A percentile compares a stretch with the other conserved stretches of the same genome.
Evolutionary conservation across 805 yeast species (phyloP).

Genomic region (Wickerhamiella galacta): DNA sequence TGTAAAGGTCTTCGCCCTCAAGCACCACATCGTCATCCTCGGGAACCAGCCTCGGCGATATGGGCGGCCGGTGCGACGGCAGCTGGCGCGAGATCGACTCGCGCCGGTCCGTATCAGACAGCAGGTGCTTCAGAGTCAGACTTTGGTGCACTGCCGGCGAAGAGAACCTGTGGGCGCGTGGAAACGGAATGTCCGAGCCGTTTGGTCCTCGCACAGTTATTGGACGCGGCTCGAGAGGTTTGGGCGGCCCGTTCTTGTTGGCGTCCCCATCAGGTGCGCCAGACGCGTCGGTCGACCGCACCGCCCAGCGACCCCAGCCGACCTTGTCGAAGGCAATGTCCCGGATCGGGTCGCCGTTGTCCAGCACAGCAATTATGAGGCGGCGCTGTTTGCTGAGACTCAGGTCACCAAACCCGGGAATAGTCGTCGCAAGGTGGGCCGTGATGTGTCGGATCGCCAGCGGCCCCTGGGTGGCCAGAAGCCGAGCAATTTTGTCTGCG

Average conservation of each 20-base stretch:
- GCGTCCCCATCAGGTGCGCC: constrained; percentile 28
- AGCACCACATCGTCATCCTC: constrained; percentile 20
- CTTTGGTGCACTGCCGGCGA: background rate
- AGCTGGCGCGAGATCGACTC: constrained; percentile 15
- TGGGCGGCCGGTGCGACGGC: constrained; percentile 19
- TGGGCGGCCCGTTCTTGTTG: constrained; percentile 52
- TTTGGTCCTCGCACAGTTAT: too few species aligned
- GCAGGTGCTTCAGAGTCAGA: background rate
- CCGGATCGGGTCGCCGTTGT: constrained; percentile 40
- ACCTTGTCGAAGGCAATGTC: constrained; percentile 70
- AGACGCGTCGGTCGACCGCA: constrained; percentile 34
- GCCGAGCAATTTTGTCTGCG: constrained; percentile 53
- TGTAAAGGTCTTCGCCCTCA: constrained; percentile 19
- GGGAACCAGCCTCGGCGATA: constrained; percentile 20
- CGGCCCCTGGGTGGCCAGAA: constrained; percentile 64
- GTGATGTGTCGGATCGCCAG: constrained; percentile 83
- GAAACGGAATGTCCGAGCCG: too few species aligned
- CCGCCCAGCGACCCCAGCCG: constrained; percentile 98
- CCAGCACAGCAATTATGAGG: constrained; percentile 77
- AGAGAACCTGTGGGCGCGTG: background rate
- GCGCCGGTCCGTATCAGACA: constrained; percentile 8
- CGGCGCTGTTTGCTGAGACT: constrained; percentile 81
- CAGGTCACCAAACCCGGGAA: constrained; percentile 61
- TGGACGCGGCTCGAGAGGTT: background rate
- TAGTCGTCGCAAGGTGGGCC: constrained; percentile 53